A percentile compares a stretch with the other conserved stretches of the same genome.
These are phyloP conservation scores for Boletus rufocinnamomeus DNA, from an alignment of 768 basidiomycete genomes.

Conservation along the genomic window DNA sequence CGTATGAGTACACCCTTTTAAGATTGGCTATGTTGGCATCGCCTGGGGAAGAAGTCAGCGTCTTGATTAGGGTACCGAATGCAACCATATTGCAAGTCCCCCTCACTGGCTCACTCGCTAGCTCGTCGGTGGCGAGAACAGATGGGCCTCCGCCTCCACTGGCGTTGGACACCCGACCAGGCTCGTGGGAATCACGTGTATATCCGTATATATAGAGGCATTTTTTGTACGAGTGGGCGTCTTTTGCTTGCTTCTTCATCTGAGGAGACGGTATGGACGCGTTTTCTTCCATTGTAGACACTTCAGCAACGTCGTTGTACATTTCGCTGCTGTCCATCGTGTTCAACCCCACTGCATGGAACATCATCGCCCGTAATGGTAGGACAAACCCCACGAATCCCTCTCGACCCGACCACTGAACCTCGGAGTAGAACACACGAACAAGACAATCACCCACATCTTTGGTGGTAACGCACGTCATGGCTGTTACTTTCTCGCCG, in stretches of 20 bases:
- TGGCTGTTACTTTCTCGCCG: slow-evolving; percentile 87
- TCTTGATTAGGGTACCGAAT: neutral
- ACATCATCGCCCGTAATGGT: slow-evolving; percentile 93
- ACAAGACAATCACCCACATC: slow-evolving; percentile 84
- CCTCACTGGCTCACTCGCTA: neutral
- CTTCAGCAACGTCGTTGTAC: slow-evolving; percentile 63
- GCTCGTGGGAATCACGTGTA: slow-evolving; percentile 16
- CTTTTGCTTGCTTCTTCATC: neutral
- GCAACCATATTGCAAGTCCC: neutral
- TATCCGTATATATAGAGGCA: too few species aligned
- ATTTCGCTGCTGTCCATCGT: slow-evolving; percentile 67
- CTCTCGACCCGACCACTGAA: neutral
- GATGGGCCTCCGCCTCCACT: too few species aligned
- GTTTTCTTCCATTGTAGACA: slow-evolving; percentile 49
- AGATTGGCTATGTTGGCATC: neutral
- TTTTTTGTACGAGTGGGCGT: neutral
- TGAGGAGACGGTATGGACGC: slow-evolving; percentile 23
- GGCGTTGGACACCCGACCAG: too few species aligned
- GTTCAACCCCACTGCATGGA: slow-evolving; percentile 97
- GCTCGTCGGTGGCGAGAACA: too few species aligned
- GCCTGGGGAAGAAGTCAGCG: neutral
- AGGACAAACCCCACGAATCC: slow-evolving; percentile 23
- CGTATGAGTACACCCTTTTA: neutral
- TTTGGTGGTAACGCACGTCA: slow-evolving; percentile 71
- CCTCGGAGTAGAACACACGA: slow-evolving; percentile 60